Percentiles rank a stretch among this genome's conserved stretches.
Evolutionary conservation across 129 eudicot genomes (phyloP).

Genomic region (sunflower (Helianthus annuus)): DNA sequence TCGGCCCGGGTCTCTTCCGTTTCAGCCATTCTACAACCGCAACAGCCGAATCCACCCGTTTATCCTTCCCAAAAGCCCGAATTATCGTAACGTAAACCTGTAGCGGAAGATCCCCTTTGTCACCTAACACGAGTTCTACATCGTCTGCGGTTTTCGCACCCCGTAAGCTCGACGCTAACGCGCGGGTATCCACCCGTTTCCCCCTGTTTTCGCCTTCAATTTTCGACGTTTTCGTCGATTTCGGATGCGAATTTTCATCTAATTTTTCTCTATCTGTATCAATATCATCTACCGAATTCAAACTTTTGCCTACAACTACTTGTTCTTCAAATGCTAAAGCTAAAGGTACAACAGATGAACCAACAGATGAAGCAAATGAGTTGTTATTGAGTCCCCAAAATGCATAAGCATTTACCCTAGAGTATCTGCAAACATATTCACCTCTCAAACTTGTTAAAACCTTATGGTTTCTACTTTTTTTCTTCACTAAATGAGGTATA

Average conservation of each 20-base stretch:
- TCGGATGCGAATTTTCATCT: slow-evolving; percentile 12
- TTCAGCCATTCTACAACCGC: slow-evolving; percentile 83
- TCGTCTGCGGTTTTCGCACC: slow-evolving; percentile 69
- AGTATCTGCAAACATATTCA: slow-evolving; percentile 29
- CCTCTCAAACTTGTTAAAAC: slow-evolving; percentile 21
- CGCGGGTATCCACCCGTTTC: slow-evolving; percentile 54
- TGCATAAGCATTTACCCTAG: not conserved
- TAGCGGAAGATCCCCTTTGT: slow-evolving; percentile 59
- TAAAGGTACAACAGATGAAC: slow-evolving; percentile 48
- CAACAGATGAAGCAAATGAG: slow-evolving; percentile 30
- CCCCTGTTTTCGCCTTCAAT: slow-evolving; percentile 29
- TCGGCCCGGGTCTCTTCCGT: slow-evolving; percentile 56
- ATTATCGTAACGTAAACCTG: slow-evolving; percentile 73
- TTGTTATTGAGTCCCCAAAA: slow-evolving; percentile 34
- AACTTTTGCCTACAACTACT: slow-evolving; percentile 34
- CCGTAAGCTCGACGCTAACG: slow-evolving; percentile 48
- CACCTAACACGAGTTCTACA: slow-evolving; percentile 65
- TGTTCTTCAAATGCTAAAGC: slow-evolving; percentile 59
- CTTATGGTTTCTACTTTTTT: slow-evolving; percentile 24
- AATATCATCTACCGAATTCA: slow-evolving; percentile 28
- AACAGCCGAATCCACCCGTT: slow-evolving; percentile 57
- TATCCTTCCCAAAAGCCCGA: slow-evolving; percentile 76
- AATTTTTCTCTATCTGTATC: slow-evolving; percentile 12
- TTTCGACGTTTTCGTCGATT: not conserved
- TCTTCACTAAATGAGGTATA: slow-evolving; percentile 11